Base-by-base conservation (phyloP, 2,329 filamentous ascomycete genomes). In the Trichoderma gracile region DNA sequence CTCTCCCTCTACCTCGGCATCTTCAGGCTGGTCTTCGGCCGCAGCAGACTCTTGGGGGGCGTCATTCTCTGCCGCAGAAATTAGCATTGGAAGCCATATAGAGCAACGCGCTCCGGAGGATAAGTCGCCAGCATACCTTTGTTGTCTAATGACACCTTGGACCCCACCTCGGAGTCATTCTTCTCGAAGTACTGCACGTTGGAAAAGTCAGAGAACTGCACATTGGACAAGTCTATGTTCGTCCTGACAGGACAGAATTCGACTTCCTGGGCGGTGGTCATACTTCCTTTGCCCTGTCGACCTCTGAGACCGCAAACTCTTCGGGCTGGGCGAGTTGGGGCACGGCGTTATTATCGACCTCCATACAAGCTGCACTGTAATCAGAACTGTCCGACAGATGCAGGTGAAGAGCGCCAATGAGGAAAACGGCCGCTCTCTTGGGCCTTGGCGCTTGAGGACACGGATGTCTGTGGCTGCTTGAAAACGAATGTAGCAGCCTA, bases 171-270 rank as follows among this genome's bases (percentile, higher is more conserved):
- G 38, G 59, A 78, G 64, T 80, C 75, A 45, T 75, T 72, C 10
- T 71, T 67, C 58, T 77, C 72, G 59, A 75, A 76, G 69, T 76
- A 81, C 67, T 79, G 73, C 57, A 81, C 71, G 38, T 79, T 73
- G 66, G 77, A 78, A 72, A 78, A 81, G 69, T 81, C 72, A 67
- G 78, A 76, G 66, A 73, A 77, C 68, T 80, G 75, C 64, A 81
- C 73, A 68, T 76, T 69, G 65, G 71, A 69, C 68, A 71, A 77
- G 69, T 77, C 74, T 72, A 78, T 65, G 67, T 76, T 74, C 64
- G 77, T 70, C 76, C 79, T 74, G 60, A 73, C 72, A 50, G 78
- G 75, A 75, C 77, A 78, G 71, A 73, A 75, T 62, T 78, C 74
- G 67, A 78, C 71, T 60, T 70, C 72, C 66, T 71, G 73, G 70